These are phyloP conservation scores for Cunninghamia lanceolata DNA, from an alignment of 75 land plant species.

Conservation along the genomic window DNA sequence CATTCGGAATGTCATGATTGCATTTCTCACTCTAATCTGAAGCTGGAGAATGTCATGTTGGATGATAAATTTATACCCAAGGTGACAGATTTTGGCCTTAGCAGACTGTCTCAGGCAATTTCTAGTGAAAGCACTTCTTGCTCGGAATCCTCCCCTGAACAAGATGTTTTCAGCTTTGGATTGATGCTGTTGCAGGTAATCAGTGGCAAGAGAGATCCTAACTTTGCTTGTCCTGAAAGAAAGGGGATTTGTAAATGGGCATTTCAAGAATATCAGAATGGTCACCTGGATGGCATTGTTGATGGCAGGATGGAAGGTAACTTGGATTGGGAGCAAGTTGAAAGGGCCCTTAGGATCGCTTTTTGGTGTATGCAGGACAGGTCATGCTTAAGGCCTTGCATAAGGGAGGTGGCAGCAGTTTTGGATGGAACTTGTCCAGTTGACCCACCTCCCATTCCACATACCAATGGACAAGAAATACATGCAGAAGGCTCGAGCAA, in stretches of 20 bases:
- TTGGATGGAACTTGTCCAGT: conserved; percentile 21
- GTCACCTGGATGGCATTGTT: conserved; percentile 4
- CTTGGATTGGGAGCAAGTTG: conserved; percentile 18
- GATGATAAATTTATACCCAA: conserved; percentile 25
- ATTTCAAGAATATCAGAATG: conserved; percentile 13
- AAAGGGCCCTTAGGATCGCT: conserved; percentile 22
- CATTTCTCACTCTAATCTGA: conserved; percentile 21
- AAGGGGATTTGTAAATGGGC: conserved; percentile 4
- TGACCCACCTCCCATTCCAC: conserved; percentile 18
- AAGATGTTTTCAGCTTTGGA: conserved; percentile 33
- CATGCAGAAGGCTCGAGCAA: not conserved
- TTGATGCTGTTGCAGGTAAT: conserved; percentile 20
- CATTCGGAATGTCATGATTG: conserved; percentile 31
- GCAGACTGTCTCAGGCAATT: not conserved
- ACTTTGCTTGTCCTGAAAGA: not conserved
- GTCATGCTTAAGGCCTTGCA: conserved; percentile 15
- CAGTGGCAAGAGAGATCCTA: conserved; percentile 19
- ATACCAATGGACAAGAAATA: not conserved
- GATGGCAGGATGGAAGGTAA: conserved; percentile 16
- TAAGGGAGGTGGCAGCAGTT: conserved; percentile 22
- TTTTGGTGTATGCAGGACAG: conserved; percentile 33
- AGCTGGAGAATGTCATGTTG: conserved; percentile 25
- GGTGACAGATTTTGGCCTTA: conserved; percentile 28
- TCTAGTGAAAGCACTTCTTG: conserved; percentile 8
- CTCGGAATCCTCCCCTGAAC: conserved; percentile 19